phyloP scores from a whole-genome alignment of 495 filamentous ascomycete genomes.

The Penicillium nucicola region DNA sequence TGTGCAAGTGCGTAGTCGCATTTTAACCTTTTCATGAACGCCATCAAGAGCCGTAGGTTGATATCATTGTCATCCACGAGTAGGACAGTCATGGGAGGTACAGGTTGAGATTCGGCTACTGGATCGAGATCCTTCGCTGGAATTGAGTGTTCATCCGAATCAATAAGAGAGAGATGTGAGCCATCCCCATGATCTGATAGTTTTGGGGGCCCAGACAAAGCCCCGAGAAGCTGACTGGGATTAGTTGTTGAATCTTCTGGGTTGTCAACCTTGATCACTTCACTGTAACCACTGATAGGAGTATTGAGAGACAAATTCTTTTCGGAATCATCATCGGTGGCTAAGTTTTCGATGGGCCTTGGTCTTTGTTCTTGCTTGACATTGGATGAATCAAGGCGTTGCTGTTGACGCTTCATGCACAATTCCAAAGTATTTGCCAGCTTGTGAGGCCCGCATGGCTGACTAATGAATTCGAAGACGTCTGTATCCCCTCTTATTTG shows the following conservation, averaged over 20 bases:
- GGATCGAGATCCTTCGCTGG: slow-evolving; percentile 1
- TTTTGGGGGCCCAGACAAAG: background rate
- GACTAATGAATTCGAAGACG: slow-evolving; percentile 31
- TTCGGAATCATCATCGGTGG: background rate
- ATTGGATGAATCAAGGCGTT: background rate
- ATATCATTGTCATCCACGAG: slow-evolving; percentile 39
- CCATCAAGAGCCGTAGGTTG: slow-evolving; percentile 26
- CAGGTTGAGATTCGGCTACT: background rate
- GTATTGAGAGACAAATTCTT: background rate
- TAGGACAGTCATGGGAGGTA: slow-evolving; percentile 9
- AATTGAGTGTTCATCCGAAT: background rate
- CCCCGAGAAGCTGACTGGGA: background rate
- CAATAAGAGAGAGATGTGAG: no score
- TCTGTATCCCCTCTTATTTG: background rate
- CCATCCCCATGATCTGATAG: no score
- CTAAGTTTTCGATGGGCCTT: background rate
- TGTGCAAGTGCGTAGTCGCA: slow-evolving; percentile 30
- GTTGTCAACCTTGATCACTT: background rate
- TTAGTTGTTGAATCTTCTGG: background rate
- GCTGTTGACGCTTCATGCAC: slow-evolving; percentile 25
- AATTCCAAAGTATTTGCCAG: slow-evolving; percentile 45
- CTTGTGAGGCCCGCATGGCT: slow-evolving; percentile 53
- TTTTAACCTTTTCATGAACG: slow-evolving; percentile 38
- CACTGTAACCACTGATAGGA: background rate
- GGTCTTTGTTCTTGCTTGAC: no score